A percentile compares a stretch with the other conserved stretches of the same genome.
phyloP scores from a whole-genome alignment of 148 eudicot genomes.

The Chenopodium suecicum region DNA sequence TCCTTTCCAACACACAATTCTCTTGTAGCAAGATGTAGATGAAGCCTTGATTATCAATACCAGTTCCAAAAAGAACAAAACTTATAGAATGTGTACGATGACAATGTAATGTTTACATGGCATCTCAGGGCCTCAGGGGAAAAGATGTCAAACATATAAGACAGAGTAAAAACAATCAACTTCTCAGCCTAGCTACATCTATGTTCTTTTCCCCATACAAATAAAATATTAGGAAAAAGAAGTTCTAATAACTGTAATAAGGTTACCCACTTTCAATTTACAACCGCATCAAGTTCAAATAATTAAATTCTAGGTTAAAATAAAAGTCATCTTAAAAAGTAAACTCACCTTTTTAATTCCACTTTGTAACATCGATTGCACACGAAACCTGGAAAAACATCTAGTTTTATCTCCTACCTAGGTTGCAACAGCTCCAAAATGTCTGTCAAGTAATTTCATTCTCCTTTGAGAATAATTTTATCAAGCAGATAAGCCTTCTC shows the following conservation, averaged over 20 bases:
- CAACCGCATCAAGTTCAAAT: not conserved
- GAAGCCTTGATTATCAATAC: no score
- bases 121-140: not conserved
- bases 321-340: no score
- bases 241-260: no score
- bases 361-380: constrained; percentile 58
- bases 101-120: not conserved
- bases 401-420: constrained; percentile 46
- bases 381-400: constrained; percentile 50
- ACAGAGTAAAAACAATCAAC: not conserved
- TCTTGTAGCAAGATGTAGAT: not conserved
- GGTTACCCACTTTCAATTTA: not conserved
- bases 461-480: constrained; percentile 71
- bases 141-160: not conserved
- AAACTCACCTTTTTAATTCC: constrained; percentile 51
- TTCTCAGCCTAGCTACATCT: not conserved
- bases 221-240: no score
- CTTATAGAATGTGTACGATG: not conserved
- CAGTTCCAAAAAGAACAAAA: no score
- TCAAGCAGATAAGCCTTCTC: constrained; percentile 80
- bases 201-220: no score
- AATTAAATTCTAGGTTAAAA: no score
- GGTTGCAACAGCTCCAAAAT: constrained; percentile 39
- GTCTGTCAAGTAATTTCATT: constrained; percentile 68
- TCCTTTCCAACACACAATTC: not conserved